These are phyloP conservation scores for Xylaria sp. DNA, from an alignment of 2,329 filamentous ascomycete species.

Conservation along the genomic window DNA sequence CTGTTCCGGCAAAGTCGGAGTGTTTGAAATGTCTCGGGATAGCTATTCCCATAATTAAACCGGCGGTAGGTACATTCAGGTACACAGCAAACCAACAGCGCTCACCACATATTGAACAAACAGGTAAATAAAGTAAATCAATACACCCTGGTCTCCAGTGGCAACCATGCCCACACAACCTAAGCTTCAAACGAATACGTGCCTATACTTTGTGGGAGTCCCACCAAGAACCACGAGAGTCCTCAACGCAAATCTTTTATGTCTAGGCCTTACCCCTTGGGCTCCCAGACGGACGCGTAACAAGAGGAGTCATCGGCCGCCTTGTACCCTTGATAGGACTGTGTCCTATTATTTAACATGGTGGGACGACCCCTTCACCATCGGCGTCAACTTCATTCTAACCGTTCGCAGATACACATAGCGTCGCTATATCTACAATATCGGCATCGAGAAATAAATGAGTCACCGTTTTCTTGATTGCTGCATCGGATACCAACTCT, in stretches of 20 bases:
- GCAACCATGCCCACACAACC: background rate
- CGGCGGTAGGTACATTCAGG: background rate
- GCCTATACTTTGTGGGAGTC: background rate
- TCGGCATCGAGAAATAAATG: background rate
- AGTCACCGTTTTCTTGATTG: background rate
- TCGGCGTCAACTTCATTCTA: background rate
- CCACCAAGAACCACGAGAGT: background rate
- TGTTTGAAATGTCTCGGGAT: conserved; percentile 9
- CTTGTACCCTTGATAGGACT: background rate
- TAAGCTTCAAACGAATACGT: background rate
- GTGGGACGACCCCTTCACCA: background rate
- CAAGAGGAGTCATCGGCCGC: background rate
- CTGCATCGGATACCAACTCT: background rate
- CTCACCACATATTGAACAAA: background rate
- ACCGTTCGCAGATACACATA: background rate
- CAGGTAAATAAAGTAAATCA: background rate
- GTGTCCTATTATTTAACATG: background rate
- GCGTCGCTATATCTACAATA: too few relatives aligned
- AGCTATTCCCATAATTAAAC: background rate
- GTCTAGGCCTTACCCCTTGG: background rate
- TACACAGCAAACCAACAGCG: background rate
- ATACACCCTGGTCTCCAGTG: background rate
- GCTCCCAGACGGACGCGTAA: too few relatives aligned
- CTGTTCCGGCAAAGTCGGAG: background rate
- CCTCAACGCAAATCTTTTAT: background rate